Base-by-base conservation (phyloP, 306 rosid genomes). In the Biancaea sappan region DNA sequence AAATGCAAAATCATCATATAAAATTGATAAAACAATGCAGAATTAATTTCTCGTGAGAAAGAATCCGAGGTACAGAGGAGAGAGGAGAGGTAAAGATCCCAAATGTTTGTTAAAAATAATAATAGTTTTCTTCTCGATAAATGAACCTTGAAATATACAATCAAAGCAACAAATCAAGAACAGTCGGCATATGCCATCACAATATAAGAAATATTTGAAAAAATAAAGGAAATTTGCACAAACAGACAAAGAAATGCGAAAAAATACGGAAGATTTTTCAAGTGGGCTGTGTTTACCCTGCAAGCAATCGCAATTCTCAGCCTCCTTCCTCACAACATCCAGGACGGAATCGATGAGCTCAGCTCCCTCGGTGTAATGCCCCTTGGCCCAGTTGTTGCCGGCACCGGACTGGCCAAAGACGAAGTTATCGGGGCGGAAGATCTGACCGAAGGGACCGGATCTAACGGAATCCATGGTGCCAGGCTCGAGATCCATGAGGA, bases 401-500 rank as follows among this genome's bases (percentile, higher is more conserved):
- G 86, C 86, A 48, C 86, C 86, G 44, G 86, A 83, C 28, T 83
- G 87, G 2, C 87, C 84, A 50, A 83, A 83, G 1, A 83, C 84
- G 37, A 79, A 83, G 79, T 83, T 83, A 21, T 83, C 84, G 0
- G 87, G 87, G 6, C 87, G 83, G 69, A 83, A 83, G 57, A 83
- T 76, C 79, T 83, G 87, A 15, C 87, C 87, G 34, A 31, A 75
- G 5, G 77, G 87, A 9, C 87, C 87, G 60, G 87, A 83, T 83
- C 87, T 83, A 21, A 83, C 40, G 52, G 87, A 83, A 25, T 83
- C 81, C 86, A 83, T 83, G 66, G 86, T 83, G 7, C 86, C 86
- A 4, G 86, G 86, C 25, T 83, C 86, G n/a, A 83, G 83, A 83
- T 83, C 86, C 86, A 83, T 83, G 54, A 79, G 83, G 34, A 83